A percentile compares a stretch with the other conserved stretches of the same genome.
These are phyloP conservation scores for Lactarius evosmus DNA, from an alignment of 768 basidiomycete genomes.

Conservation along the genomic window DNA sequence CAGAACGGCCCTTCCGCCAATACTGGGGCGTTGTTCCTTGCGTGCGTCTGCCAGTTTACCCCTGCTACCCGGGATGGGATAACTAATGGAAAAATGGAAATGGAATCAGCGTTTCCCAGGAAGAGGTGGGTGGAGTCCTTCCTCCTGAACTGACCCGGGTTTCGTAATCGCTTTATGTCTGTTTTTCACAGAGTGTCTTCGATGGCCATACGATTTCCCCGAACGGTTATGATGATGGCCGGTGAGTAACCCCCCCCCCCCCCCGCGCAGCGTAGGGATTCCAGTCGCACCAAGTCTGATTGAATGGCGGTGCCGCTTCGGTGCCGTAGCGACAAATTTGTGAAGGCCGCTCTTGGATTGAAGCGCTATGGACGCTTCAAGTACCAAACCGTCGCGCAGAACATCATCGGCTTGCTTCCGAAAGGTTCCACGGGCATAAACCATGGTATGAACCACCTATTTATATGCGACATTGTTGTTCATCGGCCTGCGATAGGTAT, in stretches of 20 bases:
- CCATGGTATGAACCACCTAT: slow-evolving; percentile 40
- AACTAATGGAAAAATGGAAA: background rate
- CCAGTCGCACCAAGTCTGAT: background rate
- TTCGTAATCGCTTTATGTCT: background rate
- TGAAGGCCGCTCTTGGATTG: slow-evolving; percentile 1
- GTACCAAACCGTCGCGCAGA: slow-evolving; percentile 46
- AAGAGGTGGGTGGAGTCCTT: slow-evolving; percentile 24
- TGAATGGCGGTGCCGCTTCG: background rate
- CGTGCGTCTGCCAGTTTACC: slow-evolving; percentile 30
- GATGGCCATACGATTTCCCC: slow-evolving; percentile 31
- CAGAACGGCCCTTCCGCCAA: slow-evolving; percentile 35
- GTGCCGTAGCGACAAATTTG: slow-evolving; percentile 18
- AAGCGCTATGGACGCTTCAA: slow-evolving; percentile 25
- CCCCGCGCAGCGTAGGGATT: background rate
- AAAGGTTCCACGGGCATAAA: slow-evolving; percentile 50
- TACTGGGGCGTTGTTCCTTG: slow-evolving; percentile 38
- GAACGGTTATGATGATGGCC: slow-evolving; percentile 36
- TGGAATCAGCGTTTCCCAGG: slow-evolving; percentile 30
- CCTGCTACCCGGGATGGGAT: background rate
- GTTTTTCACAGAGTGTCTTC: slow-evolving; percentile 18
- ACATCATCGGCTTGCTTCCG: slow-evolving; percentile 52
- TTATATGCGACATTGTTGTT: background rate
- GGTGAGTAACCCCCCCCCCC: slow-evolving; percentile 25
- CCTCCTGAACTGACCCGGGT: background rate
- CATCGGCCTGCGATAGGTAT: slow-evolving; percentile 12